Evolutionary conservation across 495 filamentous ascomycete genomes (phyloP).

Genomic region (Rhizodiscina lignyota): DNA sequence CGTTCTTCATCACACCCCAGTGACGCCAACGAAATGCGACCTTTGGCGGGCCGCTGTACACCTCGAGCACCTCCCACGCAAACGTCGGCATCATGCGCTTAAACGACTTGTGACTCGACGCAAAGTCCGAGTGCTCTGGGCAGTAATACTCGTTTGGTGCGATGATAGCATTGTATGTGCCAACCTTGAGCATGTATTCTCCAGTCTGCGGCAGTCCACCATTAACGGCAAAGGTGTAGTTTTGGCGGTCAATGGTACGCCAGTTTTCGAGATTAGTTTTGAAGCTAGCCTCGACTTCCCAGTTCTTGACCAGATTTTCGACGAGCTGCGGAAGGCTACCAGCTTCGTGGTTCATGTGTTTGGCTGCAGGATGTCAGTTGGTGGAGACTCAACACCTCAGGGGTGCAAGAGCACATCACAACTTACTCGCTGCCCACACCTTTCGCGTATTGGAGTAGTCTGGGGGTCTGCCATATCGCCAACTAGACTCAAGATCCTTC

Average conservation of each 20-base stretch:
- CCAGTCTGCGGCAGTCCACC: conserved; percentile 34
- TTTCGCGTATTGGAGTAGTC: conserved; percentile 43
- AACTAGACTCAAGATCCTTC: conserved; percentile 32
- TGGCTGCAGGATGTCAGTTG: conserved; percentile 25
- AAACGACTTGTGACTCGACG: conserved; percentile 45
- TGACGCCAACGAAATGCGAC: conserved; percentile 48
- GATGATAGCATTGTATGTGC: conserved; percentile 54
- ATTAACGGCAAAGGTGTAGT: conserved; percentile 46
- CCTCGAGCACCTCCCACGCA: conserved; percentile 52
- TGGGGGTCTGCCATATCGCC: conserved; percentile 41
- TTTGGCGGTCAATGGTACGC: conserved; percentile 38
- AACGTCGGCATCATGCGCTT: conserved; percentile 56
- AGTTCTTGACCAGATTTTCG: conserved; percentile 56
- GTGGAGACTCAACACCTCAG: conserved; percentile 3
- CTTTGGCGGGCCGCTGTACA: conserved; percentile 41
- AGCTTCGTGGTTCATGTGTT: conserved; percentile 33
- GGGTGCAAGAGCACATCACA: neutral
- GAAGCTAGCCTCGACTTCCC: conserved; percentile 55
- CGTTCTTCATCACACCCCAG: conserved; percentile 47
- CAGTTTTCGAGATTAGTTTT: conserved; percentile 42
- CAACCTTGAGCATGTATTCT: conserved; percentile 48
- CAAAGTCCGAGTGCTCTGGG: conserved; percentile 38
- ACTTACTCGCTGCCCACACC: conserved; percentile 33
- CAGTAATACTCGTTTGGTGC: conserved; percentile 43
- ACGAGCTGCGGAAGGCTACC: conserved; percentile 39